Evolutionary conservation across 495 filamentous ascomycete genomes (phyloP).

Genomic region (Talaromyces adpressus): DNA sequence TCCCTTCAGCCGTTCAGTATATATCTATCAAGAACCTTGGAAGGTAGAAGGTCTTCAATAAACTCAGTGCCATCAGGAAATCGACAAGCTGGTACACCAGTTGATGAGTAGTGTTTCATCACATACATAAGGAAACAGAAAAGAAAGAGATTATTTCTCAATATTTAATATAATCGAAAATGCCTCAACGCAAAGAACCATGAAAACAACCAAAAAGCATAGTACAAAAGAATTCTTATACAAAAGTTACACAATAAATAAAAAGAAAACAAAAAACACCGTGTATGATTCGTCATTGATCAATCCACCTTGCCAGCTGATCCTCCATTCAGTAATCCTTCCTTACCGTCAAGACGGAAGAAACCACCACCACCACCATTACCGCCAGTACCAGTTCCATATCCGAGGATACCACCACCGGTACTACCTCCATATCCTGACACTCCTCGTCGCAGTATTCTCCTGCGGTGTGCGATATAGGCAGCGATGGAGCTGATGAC

Average conservation of each 20-base stretch:
- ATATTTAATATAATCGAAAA: not conserved
- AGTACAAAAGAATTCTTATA: not conserved
- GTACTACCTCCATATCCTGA: conserved; percentile 21
- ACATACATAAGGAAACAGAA: not conserved
- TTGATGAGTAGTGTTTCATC: no score
- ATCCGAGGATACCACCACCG: conserved; percentile 40
- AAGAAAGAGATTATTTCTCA: not conserved
- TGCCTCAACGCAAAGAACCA: not conserved
- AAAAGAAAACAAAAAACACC: conserved; percentile 2
- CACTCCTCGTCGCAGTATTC: conserved; percentile 21
- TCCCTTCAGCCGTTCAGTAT: not conserved
- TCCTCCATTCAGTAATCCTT: conserved; percentile 54
- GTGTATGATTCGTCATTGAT: conserved; percentile 15
- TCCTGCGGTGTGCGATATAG: conserved; percentile 24
- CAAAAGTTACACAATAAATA: conserved; percentile 5
- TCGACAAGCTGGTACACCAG: not conserved
- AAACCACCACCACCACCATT: conserved; percentile 54
- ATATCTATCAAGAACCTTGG: not conserved
- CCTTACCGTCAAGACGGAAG: conserved; percentile 72
- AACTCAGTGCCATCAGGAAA: not conserved
- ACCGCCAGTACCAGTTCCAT: conserved; percentile 16
- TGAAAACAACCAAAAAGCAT: conserved; percentile 4
- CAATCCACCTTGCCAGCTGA: conserved; percentile 76
- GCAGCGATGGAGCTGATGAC: conserved; percentile 32
- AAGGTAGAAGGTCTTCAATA: not conserved